Percentiles rank a stretch among this genome's conserved stretches.
phyloP scores from a whole-genome alignment of 1,284 basidiomycete genomes.

The Naganishia cerealis region DNA sequence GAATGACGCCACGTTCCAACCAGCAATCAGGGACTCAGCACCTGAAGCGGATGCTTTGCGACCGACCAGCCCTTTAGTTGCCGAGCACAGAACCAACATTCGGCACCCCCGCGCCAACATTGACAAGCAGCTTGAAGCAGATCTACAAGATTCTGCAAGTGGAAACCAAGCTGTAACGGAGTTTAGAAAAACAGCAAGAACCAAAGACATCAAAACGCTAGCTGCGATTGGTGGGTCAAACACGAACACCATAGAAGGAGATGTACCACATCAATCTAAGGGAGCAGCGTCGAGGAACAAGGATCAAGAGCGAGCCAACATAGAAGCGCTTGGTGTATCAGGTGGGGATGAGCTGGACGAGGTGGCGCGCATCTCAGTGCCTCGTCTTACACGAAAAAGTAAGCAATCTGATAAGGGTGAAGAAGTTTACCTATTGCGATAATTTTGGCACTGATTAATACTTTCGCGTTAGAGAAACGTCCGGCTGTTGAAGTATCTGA shows the following conservation, averaged over 20 bases:
- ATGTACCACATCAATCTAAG: neutral
- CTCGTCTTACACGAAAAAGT: neutral
- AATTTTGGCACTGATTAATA: neutral
- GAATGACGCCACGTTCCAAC: neutral
- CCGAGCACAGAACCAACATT: neutral
- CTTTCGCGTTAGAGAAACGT: neutral
- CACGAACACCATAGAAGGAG: neutral
- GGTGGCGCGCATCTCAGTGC: neutral
- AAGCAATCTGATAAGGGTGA: neutral
- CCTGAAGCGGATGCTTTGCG: neutral
- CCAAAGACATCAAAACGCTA: neutral
- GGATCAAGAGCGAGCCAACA: neutral
- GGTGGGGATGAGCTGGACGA: neutral
- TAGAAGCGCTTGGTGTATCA: conserved; percentile 1
- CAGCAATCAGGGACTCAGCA: neutral
- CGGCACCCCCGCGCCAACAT: neutral
- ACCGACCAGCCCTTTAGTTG: neutral
- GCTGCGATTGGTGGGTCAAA: neutral
- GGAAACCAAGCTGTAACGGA: no score
- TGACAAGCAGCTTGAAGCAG: neutral
- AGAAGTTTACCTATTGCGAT: neutral
- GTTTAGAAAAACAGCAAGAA: neutral
- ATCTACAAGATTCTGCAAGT: neutral
- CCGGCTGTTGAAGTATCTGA: neutral
- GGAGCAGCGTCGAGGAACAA: neutral